A percentile compares a stretch with the other conserved stretches of the same genome.
Conservation (phyloP, 345 rosid genomes). For the Streptanthus diversifolius region DNA sequence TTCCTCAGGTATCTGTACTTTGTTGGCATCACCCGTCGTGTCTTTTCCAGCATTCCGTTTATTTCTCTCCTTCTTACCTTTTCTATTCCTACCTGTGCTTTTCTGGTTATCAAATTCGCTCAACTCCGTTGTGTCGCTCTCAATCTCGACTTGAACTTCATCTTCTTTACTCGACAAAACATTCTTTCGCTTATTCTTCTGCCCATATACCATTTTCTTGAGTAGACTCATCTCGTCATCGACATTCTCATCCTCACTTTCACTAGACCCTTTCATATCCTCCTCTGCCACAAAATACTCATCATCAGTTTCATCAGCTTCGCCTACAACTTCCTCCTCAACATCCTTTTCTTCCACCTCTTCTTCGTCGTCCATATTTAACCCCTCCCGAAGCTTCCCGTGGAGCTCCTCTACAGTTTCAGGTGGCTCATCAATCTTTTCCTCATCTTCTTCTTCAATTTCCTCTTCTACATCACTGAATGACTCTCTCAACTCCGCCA, state of each 20-base stretch:
- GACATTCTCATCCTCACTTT: slow-evolving; percentile 32
- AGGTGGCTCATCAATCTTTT: slow-evolving; percentile 25
- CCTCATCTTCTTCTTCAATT: slow-evolving; percentile 24
- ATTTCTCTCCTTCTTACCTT: slow-evolving; percentile 47
- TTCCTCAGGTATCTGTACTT: slow-evolving; percentile 25
- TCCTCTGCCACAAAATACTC: slow-evolving; percentile 36
- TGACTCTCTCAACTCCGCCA: slow-evolving; percentile 64
- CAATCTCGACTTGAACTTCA: slow-evolving; percentile 39
- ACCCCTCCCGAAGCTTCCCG: slow-evolving; percentile 46
- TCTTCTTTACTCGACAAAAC: slow-evolving; percentile 31
- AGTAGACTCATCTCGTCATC: slow-evolving; percentile 57
- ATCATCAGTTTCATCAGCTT: slow-evolving; percentile 36
- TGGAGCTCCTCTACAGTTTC: slow-evolving; percentile 42
- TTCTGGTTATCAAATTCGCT: slow-evolving; percentile 47
- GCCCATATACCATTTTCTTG: slow-evolving; percentile 62
- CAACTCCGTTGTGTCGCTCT: slow-evolving; percentile 36
- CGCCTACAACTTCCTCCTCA: slow-evolving; percentile 27
- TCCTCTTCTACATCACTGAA: slow-evolving; percentile 50
- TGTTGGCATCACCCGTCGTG: slow-evolving; percentile 29
- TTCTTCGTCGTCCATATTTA: slow-evolving; percentile 36
- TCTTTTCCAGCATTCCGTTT: slow-evolving; percentile 38
- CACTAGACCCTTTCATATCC: slow-evolving; percentile 30
- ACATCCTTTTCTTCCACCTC: slow-evolving; percentile 29
- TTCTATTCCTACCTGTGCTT: slow-evolving; percentile 44
- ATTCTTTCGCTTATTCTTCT: slow-evolving; percentile 45